Evolutionary conservation across 176 grass and related monocot species (phyloP).

Genomic region (Raddia distichophylla): DNA sequence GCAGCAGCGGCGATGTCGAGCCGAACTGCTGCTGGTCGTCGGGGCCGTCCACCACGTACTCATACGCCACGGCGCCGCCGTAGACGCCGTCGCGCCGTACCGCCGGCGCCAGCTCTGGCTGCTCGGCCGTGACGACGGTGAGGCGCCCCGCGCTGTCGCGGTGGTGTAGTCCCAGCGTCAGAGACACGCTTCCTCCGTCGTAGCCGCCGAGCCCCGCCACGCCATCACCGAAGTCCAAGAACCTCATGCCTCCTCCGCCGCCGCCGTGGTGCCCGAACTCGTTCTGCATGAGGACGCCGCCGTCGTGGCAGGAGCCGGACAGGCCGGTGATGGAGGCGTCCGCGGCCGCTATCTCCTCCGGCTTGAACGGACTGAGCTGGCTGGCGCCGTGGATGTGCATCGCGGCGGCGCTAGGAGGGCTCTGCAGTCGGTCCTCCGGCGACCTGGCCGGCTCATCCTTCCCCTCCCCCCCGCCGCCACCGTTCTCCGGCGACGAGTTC

Average conservation of each 20-base stretch:
- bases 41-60: conserved; percentile 54
- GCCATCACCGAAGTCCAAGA: conserved; percentile 33
- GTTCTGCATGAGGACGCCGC: conserved; percentile 50
- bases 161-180: conserved; percentile 78
- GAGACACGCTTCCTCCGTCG: conserved; percentile 56
- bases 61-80: conserved; percentile 54
- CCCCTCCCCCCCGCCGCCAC: conserved; percentile 24
- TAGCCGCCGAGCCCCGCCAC: conserved; percentile 50
- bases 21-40: conserved; percentile 60
- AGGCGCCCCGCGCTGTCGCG: conserved; percentile 30
- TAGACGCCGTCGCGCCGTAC: background rate
- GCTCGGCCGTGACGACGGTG: conserved; percentile 26
- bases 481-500: conserved; percentile 66
- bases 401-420: conserved; percentile 38
- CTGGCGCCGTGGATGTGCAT: conserved; percentile 8
- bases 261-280: conserved; percentile 33
- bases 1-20: conserved; percentile 58
- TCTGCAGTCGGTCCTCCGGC: conserved; percentile 53
- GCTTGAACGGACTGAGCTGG: conserved; percentile 52
- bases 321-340: conserved; percentile 5
- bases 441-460: conserved; percentile 55
- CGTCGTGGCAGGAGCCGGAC: conserved; percentile 9
- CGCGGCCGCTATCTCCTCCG: conserved; percentile 37
- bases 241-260: conserved; percentile 42
- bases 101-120: conserved; percentile 25